These are phyloP conservation scores for Asclepias syriaca DNA, from an alignment of 257 asterid genomes.

Conservation along the genomic window DNA sequence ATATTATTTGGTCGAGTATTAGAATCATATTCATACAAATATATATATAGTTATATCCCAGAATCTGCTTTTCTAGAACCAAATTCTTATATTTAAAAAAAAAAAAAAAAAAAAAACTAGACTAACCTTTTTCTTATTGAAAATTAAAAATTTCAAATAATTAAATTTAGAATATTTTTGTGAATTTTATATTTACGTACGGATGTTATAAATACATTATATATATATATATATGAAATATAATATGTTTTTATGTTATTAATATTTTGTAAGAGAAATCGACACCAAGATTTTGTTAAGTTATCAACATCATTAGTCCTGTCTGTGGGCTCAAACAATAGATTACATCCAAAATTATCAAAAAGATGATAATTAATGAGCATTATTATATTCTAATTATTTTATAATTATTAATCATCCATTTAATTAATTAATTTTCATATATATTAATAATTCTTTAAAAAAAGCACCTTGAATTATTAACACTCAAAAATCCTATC, in stretches of 20 bases:
- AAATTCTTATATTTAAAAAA: not conserved
- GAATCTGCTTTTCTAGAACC: slow-evolving; percentile 6
- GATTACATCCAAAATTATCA: not conserved
- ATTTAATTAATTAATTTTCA: too few species aligned
- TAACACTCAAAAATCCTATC: not conserved
- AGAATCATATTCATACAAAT: slow-evolving; percentile 1
- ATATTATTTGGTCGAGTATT: too few species aligned
- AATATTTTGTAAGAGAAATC: not conserved
- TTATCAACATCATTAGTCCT: slow-evolving; percentile 13
- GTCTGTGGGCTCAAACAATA: slow-evolving; percentile 12
- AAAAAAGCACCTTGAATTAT: not conserved
- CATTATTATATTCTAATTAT: not conserved
- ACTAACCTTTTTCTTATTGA: too few species aligned
- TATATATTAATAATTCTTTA: not conserved
- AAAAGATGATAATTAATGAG: not conserved
- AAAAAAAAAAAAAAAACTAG: too few species aligned
- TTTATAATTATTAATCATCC: too few species aligned
- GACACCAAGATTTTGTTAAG: slow-evolving; percentile 5
- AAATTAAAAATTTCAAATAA: too few species aligned
- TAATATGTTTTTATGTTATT: too few species aligned
- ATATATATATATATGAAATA: too few species aligned
- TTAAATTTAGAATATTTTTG: too few species aligned
- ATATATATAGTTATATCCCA: not conserved
- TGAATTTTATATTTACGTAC: not conserved
- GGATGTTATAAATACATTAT: too few species aligned